These are phyloP conservation scores for Colletotrichum sidae DNA, from an alignment of 2,329 filamentous ascomycete species.

Conservation along the genomic window DNA sequence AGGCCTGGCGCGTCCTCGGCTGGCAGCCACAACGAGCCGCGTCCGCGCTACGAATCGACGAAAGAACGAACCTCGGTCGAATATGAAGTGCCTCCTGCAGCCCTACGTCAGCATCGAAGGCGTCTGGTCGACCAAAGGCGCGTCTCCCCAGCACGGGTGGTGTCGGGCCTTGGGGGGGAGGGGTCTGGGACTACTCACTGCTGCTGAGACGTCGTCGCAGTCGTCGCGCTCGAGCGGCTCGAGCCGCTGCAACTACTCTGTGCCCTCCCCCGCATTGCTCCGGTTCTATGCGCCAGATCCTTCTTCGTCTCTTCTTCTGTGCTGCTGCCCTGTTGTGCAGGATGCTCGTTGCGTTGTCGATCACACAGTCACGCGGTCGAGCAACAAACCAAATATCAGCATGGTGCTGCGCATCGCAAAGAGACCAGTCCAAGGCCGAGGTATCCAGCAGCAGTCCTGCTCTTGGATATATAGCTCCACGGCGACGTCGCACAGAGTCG, in stretches of 20 bases:
- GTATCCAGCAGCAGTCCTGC: neutral
- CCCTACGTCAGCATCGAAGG: neutral
- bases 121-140: no score
- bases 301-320: neutral
- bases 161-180: no score
- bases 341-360: no score
- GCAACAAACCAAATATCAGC: no score
- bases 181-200: no score
- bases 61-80: slow-evolving; percentile 30
- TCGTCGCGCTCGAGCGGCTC: slow-evolving; percentile 23
- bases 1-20: neutral
- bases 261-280: slow-evolving; percentile 28
- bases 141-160: no score
- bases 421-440: neutral
- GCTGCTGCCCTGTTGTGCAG: no score
- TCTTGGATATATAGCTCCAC: neutral
- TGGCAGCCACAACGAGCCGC: no score
- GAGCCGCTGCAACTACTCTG: slow-evolving; percentile 32
- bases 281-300: neutral
- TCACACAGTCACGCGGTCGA: no score
- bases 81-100: slow-evolving; percentile 31
- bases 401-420: no score
- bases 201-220: neutral
- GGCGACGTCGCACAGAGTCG: slow-evolving; percentile 2
- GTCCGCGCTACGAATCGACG: no score